Evolutionary conservation across 1,284 basidiomycete genomes (phyloP), one percentile per base, ranked within the genome.

Genomic region (Trichosporon sp.): DNA sequence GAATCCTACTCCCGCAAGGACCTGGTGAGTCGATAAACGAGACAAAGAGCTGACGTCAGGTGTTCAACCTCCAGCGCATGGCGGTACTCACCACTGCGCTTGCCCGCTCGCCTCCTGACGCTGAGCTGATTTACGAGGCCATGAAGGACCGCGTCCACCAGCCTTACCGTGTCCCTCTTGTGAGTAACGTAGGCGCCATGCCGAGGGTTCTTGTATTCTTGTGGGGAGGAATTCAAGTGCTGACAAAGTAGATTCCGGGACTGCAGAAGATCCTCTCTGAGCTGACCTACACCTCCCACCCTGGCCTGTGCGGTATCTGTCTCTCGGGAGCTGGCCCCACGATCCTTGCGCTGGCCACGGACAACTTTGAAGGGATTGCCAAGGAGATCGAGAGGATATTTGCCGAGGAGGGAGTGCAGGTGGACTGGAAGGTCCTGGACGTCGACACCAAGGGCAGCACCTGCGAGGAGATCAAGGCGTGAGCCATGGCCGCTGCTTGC

Each of bases 101-200:
- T 5, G 91, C 90, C 0, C 91, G 92, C 79, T 90, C 90, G 12
- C 96, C 97, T 1, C 96, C 96, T 0, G 94, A 99, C 81, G 89
- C 94, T 0, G 91, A 91, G 56, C 89, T 99, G 32, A 98, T 99
- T 76, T 99, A 96, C 85, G 96, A 99, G 84, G 97, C 96, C 0
- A 99, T 99, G 97, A 98, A 98, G 83, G 97, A 99, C 85, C 90
- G 92, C 65, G 89, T 99, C 12, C 97, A 99, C 83, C 97, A 99
- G 83, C 97, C 97, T 0, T 99, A 98, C 84, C 90, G 97, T 43
- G 93, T 92, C 84, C 84, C 88, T 54, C 87, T 99, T 69, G 94
- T 82, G 70, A 69, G 79, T 80, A 1, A 19, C 54, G 8, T 4
- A 5, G 31, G 59, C 59, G 56, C n/a, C 67, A 59, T 19, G 12